These are phyloP conservation scores for Capsicum baccatum DNA, from an alignment of 257 asterid species.

Conservation along the genomic window DNA sequence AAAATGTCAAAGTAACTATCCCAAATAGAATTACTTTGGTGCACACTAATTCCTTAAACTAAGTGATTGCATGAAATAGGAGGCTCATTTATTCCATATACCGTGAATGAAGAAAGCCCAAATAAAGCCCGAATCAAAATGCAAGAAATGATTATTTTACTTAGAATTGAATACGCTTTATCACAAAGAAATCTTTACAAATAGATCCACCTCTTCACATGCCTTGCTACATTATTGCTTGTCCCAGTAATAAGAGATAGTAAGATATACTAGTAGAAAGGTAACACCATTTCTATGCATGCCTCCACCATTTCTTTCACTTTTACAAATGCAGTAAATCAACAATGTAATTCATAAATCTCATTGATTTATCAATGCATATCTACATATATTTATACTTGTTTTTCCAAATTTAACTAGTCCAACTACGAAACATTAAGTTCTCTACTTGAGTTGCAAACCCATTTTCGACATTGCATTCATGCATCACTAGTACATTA, in stretches of 20 bases:
- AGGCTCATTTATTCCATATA: conserved; percentile 20
- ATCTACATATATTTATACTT: neutral
- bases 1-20: neutral
- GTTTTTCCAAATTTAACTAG: neutral
- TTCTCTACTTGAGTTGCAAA: neutral
- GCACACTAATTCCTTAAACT: neutral
- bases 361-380: neutral
- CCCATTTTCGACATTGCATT: no score
- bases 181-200: conserved; percentile 41
- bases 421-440: neutral
- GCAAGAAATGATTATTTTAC: conserved; percentile 31
- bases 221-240: conserved; percentile 31
- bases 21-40: neutral
- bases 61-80: neutral
- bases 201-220: conserved; percentile 39
- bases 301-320: conserved; percentile 3
- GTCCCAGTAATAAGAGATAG: conserved; percentile 27
- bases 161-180: conserved; percentile 34
- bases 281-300: neutral
- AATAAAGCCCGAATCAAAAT: conserved; percentile 21
- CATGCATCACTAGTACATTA: neutral
- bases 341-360: neutral
- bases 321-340: neutral
- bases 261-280: neutral
- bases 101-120: neutral